These are phyloP conservation scores for Penicillium crystallinum DNA, from an alignment of 495 filamentous ascomycete species.

Conservation along the genomic window DNA sequence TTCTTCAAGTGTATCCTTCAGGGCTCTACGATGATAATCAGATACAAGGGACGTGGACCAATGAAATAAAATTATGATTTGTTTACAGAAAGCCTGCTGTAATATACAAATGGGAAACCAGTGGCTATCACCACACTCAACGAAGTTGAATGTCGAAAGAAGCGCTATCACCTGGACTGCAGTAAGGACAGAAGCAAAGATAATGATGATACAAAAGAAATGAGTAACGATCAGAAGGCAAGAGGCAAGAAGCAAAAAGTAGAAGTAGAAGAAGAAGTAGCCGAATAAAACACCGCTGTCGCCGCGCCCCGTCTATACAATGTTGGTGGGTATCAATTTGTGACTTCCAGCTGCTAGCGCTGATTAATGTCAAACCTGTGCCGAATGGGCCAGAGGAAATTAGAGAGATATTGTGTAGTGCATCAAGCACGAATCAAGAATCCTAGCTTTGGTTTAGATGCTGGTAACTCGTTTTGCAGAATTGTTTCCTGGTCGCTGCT, in stretches of 20 bases:
- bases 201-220: constrained; percentile 11
- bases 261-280: neutral
- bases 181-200: constrained; percentile 2
- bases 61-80: neutral
- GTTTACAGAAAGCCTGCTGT: neutral
- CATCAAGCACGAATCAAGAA: neutral
- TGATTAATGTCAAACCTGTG: constrained; percentile 6
- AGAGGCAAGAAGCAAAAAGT: constrained; percentile 5
- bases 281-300: constrained; percentile 28
- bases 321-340: constrained; percentile 38
- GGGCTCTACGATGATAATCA: too few relatives aligned
- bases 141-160: neutral
- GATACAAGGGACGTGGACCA: too few relatives aligned
- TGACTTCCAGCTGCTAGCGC: constrained; percentile 12
- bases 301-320: constrained; percentile 36
- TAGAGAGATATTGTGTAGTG: neutral
- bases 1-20: neutral
- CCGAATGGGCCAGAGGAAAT: constrained; percentile 1
- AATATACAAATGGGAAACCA: constrained; percentile 10
- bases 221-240: constrained; percentile 2
- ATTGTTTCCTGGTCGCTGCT: constrained; percentile 56
- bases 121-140: neutral
- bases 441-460: constrained; percentile 17
- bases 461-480: constrained; percentile 48
- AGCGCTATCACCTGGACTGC: neutral